Base-by-base conservation (phyloP, 2,329 filamentous ascomycete genomes). In the Diplodia intermedia region DNA sequence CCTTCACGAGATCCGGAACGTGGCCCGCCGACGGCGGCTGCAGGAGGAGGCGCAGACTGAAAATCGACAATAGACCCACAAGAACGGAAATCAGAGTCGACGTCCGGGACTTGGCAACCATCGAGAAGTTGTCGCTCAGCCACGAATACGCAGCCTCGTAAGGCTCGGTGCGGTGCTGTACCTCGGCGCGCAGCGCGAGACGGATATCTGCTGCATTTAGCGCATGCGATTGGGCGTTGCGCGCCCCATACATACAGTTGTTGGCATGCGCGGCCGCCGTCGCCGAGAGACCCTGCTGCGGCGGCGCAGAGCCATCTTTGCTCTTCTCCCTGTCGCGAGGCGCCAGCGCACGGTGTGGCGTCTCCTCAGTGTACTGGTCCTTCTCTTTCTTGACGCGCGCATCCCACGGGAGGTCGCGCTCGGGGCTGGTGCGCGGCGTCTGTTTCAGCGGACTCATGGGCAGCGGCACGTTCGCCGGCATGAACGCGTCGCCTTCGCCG, bases 1-100 rank as follows among this genome's bases (percentile, higher is more conserved):
- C 90, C 78, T 97, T 97, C 76, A 97, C 90, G 18, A 98, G 85
- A 76, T 97, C 94, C 0, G 92, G 92, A 2, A 91, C 90, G 0
- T 91, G 87, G 14, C 84, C 88, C 47, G 86, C 84, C 5, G 83
- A 79, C 36, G 88, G 90, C 12, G 93, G 91, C 69, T 90, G 85
- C 63, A 92, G 87, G 18, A 96, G 81, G 11, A 87, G 85, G 70
- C 89, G 87, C 72, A 92, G 78, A 26, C 90, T 81, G 8, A 88
- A 83, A 73, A 92, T 84, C 12, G 90, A 88, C 36, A 95, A 70
- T 7, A 95, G 74, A 3, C 86, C 82, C 63, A 90, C 78, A 20
- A 91, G 67, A 3, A 90, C 72, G 9, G 90, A 89, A 62, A 87
- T 77, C 29, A 92, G 76, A 11, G 91, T 82, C 63, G 89, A 92